Evolutionary conservation across 208 protist genomes (phyloP).

Genomic region (Leishmania aethiopica): DNA sequence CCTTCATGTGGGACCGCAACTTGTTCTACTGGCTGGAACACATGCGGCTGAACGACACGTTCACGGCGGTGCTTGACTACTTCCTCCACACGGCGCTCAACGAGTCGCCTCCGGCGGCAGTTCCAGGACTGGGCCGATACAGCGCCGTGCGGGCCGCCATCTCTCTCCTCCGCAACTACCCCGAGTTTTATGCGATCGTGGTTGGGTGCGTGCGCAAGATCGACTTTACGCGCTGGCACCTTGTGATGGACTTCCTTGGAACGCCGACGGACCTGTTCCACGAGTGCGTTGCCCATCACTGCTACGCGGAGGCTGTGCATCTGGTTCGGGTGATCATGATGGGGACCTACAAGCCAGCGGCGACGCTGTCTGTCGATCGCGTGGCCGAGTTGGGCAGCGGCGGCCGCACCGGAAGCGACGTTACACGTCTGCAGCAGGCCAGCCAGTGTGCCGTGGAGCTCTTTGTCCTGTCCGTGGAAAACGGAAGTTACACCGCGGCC

Average conservation of each 20-base stretch:
- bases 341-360: conserved; percentile 33
- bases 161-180: conserved; percentile 63
- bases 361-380: conserved; percentile 13
- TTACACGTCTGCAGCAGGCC: conserved; percentile 32
- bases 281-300: conserved; percentile 66
- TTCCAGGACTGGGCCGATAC: conserved; percentile 38
- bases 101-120: conserved; percentile 44
- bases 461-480: conserved; percentile 37
- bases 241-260: conserved; percentile 73
- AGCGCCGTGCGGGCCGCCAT: conserved; percentile 51
- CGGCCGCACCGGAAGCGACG: not conserved
- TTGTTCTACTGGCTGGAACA: conserved; percentile 75
- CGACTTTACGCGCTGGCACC: conserved; percentile 57
- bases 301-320: conserved; percentile 66
- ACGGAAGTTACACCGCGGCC: conserved; percentile 46
- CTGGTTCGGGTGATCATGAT: conserved; percentile 76
- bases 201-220: conserved; percentile 80
- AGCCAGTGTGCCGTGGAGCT: conserved; percentile 43
- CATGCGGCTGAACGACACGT: conserved; percentile 59
- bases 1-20: conserved; percentile 47
- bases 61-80: conserved; percentile 60
- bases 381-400: conserved; percentile 6
- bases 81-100: conserved; percentile 69
- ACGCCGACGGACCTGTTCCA: conserved; percentile 60
- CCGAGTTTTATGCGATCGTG: conserved; percentile 70